These are phyloP conservation scores for Colletotrichum sp. DNA, from an alignment of 2,329 filamentous ascomycete genomes.

Conservation along the genomic window DNA sequence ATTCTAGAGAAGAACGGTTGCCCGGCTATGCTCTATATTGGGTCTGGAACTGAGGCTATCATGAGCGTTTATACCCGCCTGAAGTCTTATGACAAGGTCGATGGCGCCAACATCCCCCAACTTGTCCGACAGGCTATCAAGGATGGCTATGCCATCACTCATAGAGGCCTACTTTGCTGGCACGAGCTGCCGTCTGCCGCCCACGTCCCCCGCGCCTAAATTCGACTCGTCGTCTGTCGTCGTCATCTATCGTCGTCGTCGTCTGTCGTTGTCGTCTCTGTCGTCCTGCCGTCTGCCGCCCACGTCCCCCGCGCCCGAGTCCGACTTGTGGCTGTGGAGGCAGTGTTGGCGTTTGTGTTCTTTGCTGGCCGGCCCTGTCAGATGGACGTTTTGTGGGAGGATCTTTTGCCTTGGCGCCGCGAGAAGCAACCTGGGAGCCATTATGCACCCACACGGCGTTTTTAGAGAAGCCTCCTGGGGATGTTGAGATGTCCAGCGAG, in stretches of 20 bases:
- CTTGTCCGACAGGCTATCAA: neutral
- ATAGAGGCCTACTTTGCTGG: neutral
- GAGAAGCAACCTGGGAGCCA: too few relatives aligned
- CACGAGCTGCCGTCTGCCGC: neutral
- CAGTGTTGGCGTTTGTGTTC: too few relatives aligned
- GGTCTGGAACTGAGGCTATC: neutral
- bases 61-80: neutral
- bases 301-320: neutral
- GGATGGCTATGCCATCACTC: neutral
- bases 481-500: too few relatives aligned
- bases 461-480: too few relatives aligned
- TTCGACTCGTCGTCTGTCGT: too few relatives aligned
- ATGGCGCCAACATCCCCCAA: neutral
- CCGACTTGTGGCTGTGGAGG: neutral
- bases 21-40: neutral
- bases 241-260: too few relatives aligned
- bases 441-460: too few relatives aligned
- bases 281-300: neutral
- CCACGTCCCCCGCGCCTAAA: too few relatives aligned
- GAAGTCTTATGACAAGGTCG: neutral
- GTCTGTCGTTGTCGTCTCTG: too few relatives aligned
- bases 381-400: too few relatives aligned
- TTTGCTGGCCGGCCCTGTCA: too few relatives aligned
- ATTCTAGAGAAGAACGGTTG: rapidly evolving
- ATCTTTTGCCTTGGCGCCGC: too few relatives aligned